Base-by-base conservation (phyloP, 306 rosid species). In the Glycine soja region DNA sequence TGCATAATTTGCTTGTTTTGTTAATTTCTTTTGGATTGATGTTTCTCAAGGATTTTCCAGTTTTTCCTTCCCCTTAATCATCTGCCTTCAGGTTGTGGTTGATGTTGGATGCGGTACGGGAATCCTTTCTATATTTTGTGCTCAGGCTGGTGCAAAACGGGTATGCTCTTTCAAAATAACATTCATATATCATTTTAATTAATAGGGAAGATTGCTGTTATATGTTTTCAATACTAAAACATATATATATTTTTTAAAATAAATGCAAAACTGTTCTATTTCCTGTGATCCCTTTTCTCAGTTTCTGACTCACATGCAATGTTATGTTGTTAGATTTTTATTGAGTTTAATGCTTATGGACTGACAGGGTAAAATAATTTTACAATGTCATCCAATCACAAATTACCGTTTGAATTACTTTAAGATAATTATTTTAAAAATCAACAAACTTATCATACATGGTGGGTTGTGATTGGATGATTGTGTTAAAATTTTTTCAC, bases 51-150 rank as follows among this genome's bases (percentile, higher is more conserved):
- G 63, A 8, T 78, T 73, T 79, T 74, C 62, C 38, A 40, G 45
- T 32, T 8, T 8, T 18, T 32, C 47, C 36, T 63, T 24, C 70
- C 53, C 52, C 71, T 11, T 58, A 46, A 66, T 70, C 78, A 66
- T 73, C 36, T 91, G 57, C 68, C 74, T 86, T 58, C 88, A 93
- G 99, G 99, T 95, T 65, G 99, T 95, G 30, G 90, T 95, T 79
- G 99, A 95, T 72, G 99, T 95, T 76, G 99, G 99, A 65, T 95
- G 99, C 50, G 99, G 99, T 78, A 93, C 99, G 0, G 99, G 99
- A 54, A 93, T 95, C 80, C 97, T 95, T 67, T 93, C 99, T 34
- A 95, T 95, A 83, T 95, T 95, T 86, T 95, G 99, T 87, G 99
- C 98, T 81, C 95, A 90, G 81, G 98, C 98, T 78, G 99, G 99